Percentiles rank a stretch among this genome's conserved stretches.
These are phyloP conservation scores for Fusarium cyanostomum DNA, from an alignment of 2,329 filamentous ascomycete species.

Conservation along the genomic window DNA sequence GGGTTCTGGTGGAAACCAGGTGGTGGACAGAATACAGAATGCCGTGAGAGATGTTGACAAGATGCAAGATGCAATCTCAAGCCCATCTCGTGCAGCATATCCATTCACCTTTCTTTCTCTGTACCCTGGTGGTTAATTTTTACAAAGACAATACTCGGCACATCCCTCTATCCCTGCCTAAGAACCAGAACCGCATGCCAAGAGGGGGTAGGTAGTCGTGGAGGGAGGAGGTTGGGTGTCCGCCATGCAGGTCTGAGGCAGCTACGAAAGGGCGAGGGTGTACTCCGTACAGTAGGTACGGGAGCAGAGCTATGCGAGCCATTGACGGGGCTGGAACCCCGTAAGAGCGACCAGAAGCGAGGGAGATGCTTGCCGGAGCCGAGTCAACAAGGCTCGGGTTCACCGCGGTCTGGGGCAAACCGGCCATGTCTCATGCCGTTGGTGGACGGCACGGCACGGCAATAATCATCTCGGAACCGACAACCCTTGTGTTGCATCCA, in stretches of 20 bases:
- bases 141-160: neutral
- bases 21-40: conserved; percentile 1
- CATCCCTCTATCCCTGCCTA: neutral
- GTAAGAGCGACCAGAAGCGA: neutral
- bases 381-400: conserved; percentile 2
- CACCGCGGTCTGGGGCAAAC: conserved; percentile 10
- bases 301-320: conserved; percentile 30
- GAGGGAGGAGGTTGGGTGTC: conserved; percentile 25
- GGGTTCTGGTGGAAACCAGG: conserved; percentile 18
- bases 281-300: too few species aligned
- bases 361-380: neutral
- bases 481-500: neutral
- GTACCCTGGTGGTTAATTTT: neutral
- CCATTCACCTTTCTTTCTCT: conserved; percentile 21
- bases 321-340: conserved; percentile 9
- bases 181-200: neutral
- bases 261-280: conserved; percentile 19
- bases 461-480: conserved; percentile 11
- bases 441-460: conserved; percentile 15
- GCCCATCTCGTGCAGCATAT: neutral
- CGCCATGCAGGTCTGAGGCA: conserved; percentile 32
- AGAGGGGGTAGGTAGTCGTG: conserved; percentile 2
- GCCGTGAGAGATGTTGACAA: conserved; percentile 4
- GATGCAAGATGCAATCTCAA: conserved; percentile 31
- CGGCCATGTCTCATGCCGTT: conserved; percentile 10